Conservation (phyloP, 352 stramenopile species). For the Phytophthora constricta region DNA sequence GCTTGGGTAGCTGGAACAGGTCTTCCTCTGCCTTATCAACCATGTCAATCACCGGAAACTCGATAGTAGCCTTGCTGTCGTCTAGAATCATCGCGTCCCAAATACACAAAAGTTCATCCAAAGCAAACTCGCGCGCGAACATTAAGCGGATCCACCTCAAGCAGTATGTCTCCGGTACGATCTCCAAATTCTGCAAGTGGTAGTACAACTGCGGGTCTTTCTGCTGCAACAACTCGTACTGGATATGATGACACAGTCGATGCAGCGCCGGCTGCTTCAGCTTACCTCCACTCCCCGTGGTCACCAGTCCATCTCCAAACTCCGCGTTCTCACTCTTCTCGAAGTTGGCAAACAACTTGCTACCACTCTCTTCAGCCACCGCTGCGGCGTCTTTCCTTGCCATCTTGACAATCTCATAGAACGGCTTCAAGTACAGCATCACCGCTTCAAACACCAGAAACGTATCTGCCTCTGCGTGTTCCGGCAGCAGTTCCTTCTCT, state of each 20-base stretch:
- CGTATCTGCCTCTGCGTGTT: conserved; percentile 63
- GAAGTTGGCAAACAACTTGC: conserved; percentile 32
- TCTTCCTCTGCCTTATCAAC: conserved; percentile 42
- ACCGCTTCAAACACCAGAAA: conserved; percentile 80
- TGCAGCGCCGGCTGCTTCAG: conserved; percentile 55
- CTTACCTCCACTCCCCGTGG: conserved; percentile 17
- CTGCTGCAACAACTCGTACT: conserved; percentile 80
- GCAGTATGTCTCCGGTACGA: conserved; percentile 84
- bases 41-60: conserved; percentile 47
- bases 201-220: conserved; percentile 85
- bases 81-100: conserved; percentile 81
- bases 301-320: conserved; percentile 33
- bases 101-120: conserved; percentile 64
- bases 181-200: conserved; percentile 81
- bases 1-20: conserved; percentile 43
- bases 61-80: conserved; percentile 31
- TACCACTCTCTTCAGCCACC: not conserved
- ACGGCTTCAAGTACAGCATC: conserved; percentile 81
- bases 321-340: conserved; percentile 27
- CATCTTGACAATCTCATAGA: conserved; percentile 75
- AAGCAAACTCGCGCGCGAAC: conserved; percentile 76
- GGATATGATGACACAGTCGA: conserved; percentile 69
- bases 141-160: conserved; percentile 82
- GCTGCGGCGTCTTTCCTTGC: conserved; percentile 7
- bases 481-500: conserved; percentile 35